phyloP scores from a whole-genome alignment of 495 filamentous ascomycete genomes.

The Penicillium soppii region DNA sequence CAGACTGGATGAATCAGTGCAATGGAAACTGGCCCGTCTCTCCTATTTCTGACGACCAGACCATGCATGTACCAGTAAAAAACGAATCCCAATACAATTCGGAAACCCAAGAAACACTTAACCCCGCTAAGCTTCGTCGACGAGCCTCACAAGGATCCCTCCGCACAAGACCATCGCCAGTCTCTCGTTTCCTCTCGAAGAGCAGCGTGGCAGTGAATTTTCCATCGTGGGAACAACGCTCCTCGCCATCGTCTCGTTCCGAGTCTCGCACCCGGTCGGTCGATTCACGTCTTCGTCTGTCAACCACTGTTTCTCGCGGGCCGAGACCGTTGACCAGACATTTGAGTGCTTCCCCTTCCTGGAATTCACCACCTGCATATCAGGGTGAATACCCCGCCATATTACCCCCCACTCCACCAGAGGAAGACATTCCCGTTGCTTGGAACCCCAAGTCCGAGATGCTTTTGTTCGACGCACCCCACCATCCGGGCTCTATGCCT shows the following conservation, averaged over 20 bases:
- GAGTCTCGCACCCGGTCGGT: slow-evolving; percentile 35
- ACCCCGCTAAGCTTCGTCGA: slow-evolving; percentile 33
- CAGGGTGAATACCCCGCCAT: slow-evolving; percentile 37
- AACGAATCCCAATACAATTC: slow-evolving; percentile 18
- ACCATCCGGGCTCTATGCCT: slow-evolving; percentile 29
- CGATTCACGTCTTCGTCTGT: slow-evolving; percentile 40
- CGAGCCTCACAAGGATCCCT: slow-evolving; percentile 45
- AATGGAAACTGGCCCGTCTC: slow-evolving; percentile 37
- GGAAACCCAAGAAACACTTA: slow-evolving; percentile 10
- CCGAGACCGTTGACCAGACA: slow-evolving; percentile 40
- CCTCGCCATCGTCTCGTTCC: slow-evolving; percentile 26
- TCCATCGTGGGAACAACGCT: slow-evolving; percentile 41
- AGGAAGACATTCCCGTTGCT: slow-evolving; percentile 42
- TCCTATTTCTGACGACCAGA: slow-evolving; percentile 25
- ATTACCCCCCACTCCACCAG: slow-evolving; percentile 43
- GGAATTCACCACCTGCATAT: slow-evolving; percentile 27
- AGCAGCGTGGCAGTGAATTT: slow-evolving; percentile 39
- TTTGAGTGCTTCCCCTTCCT: slow-evolving; percentile 28
- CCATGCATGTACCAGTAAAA: slow-evolving; percentile 29
- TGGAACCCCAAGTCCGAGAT: slow-evolving; percentile 40
- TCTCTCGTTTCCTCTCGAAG: slow-evolving; percentile 42
- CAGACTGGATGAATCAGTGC: slow-evolving; percentile 39
- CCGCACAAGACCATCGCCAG: slow-evolving; percentile 37
- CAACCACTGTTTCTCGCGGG: slow-evolving; percentile 33
- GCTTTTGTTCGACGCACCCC: slow-evolving; percentile 34